Evolutionary conservation across 768 basidiomycete genomes (phyloP), one percentile per base, ranked within the genome.

Genomic region (Roridomyces roridus): DNA sequence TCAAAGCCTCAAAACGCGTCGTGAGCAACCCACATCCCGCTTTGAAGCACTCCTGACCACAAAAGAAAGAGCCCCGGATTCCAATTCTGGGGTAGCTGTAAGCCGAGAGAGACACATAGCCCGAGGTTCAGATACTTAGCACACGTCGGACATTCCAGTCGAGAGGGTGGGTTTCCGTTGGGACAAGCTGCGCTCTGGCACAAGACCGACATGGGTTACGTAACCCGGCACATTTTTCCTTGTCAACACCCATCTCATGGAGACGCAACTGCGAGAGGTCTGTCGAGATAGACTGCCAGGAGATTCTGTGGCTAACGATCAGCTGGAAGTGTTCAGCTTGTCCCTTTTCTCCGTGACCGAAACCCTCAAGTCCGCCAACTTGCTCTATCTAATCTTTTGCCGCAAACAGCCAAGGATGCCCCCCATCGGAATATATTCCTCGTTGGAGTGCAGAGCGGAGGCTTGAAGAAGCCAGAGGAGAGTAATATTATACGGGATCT

Each of bases 31-130:
- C 72, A 96, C 96, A 98, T 71, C 85, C 89, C 44, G 87, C 83
- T 74, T 97, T 98, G 85, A 98, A 98, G 76, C 96, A 98, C 46
- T 92, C 93, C 73, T 98, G 96, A 23, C 88, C 86, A 63, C 96
- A 98, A 75, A 96, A 98, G 70, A 89, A 91, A 28, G 92, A 93
- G 26, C 92, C 91, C 43, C 80, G 81, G 60, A 94, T 88, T 48
- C 89, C 91, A 29, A 94, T 78, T 69, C 92, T 94, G 34, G 57
- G 7, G 29, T 7, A 60, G 44, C 14, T 24, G 34, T 40, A 18
- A 40, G 43, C 21, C 39, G 41, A 45, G 28, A 15, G 11, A 36
- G 51, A 54, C 37, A 18, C 36, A 31, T 9, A 28, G 52, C 60
- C 31, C 62, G 80, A 15, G 14, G 17, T n/a, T 0, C 15, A 1